Percentiles rank a stretch among this genome's conserved stretches.
phyloP scores from a whole-genome alignment of 2,329 filamentous ascomycete genomes.

The Pseudocercospora musae region DNA sequence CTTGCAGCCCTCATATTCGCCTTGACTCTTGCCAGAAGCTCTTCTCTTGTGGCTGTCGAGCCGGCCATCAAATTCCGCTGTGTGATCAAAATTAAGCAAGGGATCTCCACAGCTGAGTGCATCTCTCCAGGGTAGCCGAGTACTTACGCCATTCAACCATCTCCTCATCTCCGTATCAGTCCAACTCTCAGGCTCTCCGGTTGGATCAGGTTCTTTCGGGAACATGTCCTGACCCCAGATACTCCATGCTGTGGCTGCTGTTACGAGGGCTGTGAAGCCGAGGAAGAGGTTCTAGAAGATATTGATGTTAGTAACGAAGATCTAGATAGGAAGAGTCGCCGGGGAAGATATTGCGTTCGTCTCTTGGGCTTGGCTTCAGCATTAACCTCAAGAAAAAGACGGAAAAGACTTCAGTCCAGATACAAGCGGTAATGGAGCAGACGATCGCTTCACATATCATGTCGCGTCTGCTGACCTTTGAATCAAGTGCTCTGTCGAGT shows the following conservation, averaged over 20 bases:
- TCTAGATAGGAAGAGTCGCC: too few species aligned
- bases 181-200: conserved; percentile 70
- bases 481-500: conserved; percentile 47
- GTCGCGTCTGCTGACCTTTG: conserved; percentile 35
- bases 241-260: conserved; percentile 74
- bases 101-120: background rate
- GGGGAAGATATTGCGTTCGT: background rate
- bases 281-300: conserved; percentile 36
- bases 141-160: conserved; percentile 76
- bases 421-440: background rate
- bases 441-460: background rate
- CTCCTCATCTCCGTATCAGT: conserved; percentile 72
- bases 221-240: conserved; percentile 88
- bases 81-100: conserved; percentile 6
- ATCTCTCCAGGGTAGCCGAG: background rate
- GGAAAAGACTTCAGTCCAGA: background rate
- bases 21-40: conserved; percentile 66
- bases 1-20: conserved; percentile 59
- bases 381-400: background rate
- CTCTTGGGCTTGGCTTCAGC: background rate
- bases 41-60: conserved; percentile 56
- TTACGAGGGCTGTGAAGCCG: conserved; percentile 79
- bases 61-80: conserved; percentile 64
- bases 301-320: background rate
- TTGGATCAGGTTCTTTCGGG: conserved; percentile 71